A percentile compares a stretch with the other conserved stretches of the same genome.
These are phyloP conservation scores for Alternaria solani DNA, from an alignment of 2,329 filamentous ascomycete genomes.

Conservation along the genomic window DNA sequence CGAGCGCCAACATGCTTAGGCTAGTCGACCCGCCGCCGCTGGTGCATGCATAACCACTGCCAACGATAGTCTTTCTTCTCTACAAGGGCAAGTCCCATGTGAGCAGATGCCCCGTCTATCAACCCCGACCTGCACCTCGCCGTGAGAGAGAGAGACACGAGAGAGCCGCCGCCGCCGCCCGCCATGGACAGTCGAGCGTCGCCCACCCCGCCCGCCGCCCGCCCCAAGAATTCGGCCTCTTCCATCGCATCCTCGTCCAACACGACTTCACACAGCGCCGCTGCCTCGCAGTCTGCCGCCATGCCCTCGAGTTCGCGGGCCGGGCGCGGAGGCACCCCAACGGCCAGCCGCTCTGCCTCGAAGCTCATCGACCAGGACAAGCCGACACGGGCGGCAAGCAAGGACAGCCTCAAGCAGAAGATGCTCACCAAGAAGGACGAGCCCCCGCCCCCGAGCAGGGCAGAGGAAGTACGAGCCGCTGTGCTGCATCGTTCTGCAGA, in stretches of 20 bases:
- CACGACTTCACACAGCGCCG: slow-evolving; percentile 32
- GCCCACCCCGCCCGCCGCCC: slow-evolving; percentile 43
- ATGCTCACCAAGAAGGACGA: slow-evolving; percentile 47
- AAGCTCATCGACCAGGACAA: slow-evolving; percentile 43
- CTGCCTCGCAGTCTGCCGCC: slow-evolving; percentile 27
- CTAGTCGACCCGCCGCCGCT: slow-evolving; percentile 20
- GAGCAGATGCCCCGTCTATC: slow-evolving; percentile 25
- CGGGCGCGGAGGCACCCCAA: slow-evolving; percentile 38
- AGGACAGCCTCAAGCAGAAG: slow-evolving; percentile 52
- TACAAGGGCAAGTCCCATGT: slow-evolving; percentile 28
- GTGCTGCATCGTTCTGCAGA: neutral
- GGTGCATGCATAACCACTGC: slow-evolving; percentile 20
- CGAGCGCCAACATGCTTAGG: slow-evolving; percentile 18
- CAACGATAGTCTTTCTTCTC: slow-evolving; percentile 22
- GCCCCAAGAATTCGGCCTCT: slow-evolving; percentile 40
- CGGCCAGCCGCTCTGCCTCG: slow-evolving; percentile 37
- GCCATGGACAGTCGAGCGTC: slow-evolving; percentile 45
- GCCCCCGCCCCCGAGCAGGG: slow-evolving; percentile 38
- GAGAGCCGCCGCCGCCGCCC: slow-evolving; percentile 16
- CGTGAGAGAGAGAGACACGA: slow-evolving; percentile 11
- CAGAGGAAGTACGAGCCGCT: slow-evolving; percentile 44
- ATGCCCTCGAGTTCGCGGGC: slow-evolving; percentile 41
- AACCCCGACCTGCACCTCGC: slow-evolving; percentile 23
- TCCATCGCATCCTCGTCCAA: slow-evolving; percentile 40
- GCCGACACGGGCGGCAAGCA: slow-evolving; percentile 45